A percentile compares a stretch with the other conserved stretches of the same genome.
These are phyloP conservation scores for Carex sylvatica DNA, from an alignment of 202 grass and related monocot genomes.

Conservation along the genomic window DNA sequence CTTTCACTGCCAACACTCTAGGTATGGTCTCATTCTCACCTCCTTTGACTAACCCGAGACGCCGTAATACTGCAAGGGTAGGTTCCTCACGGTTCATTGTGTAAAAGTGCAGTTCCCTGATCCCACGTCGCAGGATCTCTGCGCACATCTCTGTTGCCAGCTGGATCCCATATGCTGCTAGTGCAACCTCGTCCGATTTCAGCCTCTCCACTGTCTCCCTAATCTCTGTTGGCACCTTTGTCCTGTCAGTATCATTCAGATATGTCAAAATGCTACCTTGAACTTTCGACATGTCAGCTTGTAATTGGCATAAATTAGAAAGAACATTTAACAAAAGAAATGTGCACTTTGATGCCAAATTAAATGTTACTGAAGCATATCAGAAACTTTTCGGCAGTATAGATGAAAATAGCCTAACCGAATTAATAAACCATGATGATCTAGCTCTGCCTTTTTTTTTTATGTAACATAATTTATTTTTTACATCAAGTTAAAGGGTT, in stretches of 20 bases:
- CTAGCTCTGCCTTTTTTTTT: neutral
- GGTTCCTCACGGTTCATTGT: constrained; percentile 39
- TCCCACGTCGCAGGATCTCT: constrained; percentile 24
- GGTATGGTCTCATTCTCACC: constrained; percentile 10
- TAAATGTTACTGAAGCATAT: neutral
- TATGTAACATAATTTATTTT: too few relatives aligned
- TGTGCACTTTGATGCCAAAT: neutral
- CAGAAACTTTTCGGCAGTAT: neutral
- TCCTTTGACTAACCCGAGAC: constrained; percentile 24
- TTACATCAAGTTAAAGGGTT: too few relatives aligned
- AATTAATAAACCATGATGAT: neutral
- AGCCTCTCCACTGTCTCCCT: constrained; percentile 29
- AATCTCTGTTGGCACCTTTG: constrained; percentile 33
- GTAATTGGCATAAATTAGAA: neutral
- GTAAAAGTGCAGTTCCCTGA: constrained; percentile 34
- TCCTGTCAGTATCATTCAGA: constrained; percentile 6
- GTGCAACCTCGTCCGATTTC: constrained; percentile 22
- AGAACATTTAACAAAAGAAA: neutral
- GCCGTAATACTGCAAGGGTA: constrained; percentile 21
- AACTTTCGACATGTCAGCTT: neutral
- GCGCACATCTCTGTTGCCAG: constrained; percentile 30
- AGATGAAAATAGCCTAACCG: neutral
- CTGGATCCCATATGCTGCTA: constrained; percentile 29
- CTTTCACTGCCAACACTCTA: constrained; percentile 18
- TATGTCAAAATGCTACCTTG: neutral